Conservation (phyloP, 2,329 filamentous ascomycete genomes). For the Aspergillus sergii region DNA sequence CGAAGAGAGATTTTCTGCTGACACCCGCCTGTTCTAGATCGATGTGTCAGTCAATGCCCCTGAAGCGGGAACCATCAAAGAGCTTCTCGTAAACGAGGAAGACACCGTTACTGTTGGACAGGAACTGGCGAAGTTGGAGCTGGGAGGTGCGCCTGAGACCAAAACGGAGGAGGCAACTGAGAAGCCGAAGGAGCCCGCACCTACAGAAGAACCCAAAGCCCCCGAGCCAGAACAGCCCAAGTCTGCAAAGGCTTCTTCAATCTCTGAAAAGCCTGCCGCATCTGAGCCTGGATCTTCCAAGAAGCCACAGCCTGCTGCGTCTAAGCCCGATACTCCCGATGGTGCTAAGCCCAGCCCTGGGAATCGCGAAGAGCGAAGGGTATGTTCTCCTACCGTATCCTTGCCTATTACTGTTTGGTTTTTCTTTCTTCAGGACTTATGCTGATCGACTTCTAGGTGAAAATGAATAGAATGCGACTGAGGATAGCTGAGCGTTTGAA, state of each 20-base stretch:
- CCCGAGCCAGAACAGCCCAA: conserved; percentile 33
- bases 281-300: conserved; percentile 31
- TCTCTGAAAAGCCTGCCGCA: conserved; percentile 44
- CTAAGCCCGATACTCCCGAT: conserved; percentile 23
- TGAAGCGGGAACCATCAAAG: conserved; percentile 85
- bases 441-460: conserved; percentile 63
- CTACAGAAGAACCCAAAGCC: conserved; percentile 48
- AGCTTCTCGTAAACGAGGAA: conserved; percentile 88
- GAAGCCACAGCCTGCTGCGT: conserved; percentile 22
- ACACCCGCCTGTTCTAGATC: conserved; percentile 61
- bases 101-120: conserved; percentile 95
- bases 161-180: conserved; percentile 59
- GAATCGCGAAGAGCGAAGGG: conserved; percentile 82
- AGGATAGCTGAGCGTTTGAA: conserved; percentile 97
- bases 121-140: conserved; percentile 82
- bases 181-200: conserved; percentile 63
- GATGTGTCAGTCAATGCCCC: conserved; percentile 96
- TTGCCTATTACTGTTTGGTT: neutral
- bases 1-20: neutral
- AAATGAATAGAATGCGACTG: conserved; percentile 99
- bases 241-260: conserved; percentile 34
- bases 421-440: neutral
- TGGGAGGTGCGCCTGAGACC: conserved; percentile 65
- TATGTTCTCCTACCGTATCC: conserved; percentile 50
- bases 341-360: conserved; percentile 55